Conservation (phyloP, 2,329 filamentous ascomycete species). For the Botrytis medusae region DNA sequence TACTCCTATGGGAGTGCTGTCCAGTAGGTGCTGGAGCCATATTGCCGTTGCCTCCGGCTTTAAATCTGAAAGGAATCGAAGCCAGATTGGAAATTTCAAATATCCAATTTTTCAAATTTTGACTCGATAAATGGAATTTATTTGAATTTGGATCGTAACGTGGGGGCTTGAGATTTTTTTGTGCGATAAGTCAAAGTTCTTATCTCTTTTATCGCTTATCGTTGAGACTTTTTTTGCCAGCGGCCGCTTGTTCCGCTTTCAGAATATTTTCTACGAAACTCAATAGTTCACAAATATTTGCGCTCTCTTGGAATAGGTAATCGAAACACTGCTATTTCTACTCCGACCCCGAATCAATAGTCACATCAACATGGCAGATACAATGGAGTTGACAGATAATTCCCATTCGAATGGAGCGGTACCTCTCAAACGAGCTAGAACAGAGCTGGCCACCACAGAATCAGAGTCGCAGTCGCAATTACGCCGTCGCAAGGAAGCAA, state of each 20-base stretch:
- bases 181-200: slow-evolving; percentile 25
- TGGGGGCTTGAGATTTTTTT: slow-evolving; percentile 21
- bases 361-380: slow-evolving; percentile 25
- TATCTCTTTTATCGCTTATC: slow-evolving; percentile 25
- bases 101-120: slow-evolving; percentile 9
- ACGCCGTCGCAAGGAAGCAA: slow-evolving; percentile 59
- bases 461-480: slow-evolving; percentile 36
- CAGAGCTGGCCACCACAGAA: slow-evolving; percentile 46
- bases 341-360: background rate
- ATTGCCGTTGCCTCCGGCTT: slow-evolving; percentile 65
- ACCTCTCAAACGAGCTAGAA: slow-evolving; percentile 49
- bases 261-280: background rate
- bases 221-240: background rate
- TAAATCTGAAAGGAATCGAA: slow-evolving; percentile 83
- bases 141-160: slow-evolving; percentile 10
- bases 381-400: slow-evolving; percentile 24
- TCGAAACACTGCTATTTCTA: background rate
- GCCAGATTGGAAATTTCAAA: slow-evolving; percentile 51
- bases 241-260: background rate
- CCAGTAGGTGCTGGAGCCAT: slow-evolving; percentile 70
- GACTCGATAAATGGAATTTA: background rate
- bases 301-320: slow-evolving; percentile 2
- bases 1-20: slow-evolving; percentile 85
- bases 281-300: slow-evolving; percentile 13
- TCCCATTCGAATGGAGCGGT: slow-evolving; percentile 53